Conservation (phyloP, 2,329 filamentous ascomycete genomes). For the Colletotrichum godetiae region DNA sequence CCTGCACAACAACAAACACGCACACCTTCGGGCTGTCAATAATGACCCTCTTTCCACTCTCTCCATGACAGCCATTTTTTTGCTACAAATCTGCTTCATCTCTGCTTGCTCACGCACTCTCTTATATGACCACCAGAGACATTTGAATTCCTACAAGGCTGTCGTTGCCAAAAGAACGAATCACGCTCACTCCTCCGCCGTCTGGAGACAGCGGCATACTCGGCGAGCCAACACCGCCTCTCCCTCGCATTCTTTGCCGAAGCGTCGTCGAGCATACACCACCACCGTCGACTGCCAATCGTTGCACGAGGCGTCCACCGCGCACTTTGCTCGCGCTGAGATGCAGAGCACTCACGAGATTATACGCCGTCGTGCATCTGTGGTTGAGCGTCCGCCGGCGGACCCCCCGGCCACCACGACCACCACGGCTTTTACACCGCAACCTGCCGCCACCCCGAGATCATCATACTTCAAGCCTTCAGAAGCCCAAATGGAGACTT, state of each 20-base stretch:
- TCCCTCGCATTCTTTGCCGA: conserved; percentile 50
- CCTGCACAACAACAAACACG: conserved; percentile 30
- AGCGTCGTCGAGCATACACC: conserved; percentile 45
- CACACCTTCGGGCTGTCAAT: conserved; percentile 31
- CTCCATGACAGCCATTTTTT: conserved; percentile 59
- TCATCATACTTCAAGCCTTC: conserved; percentile 18
- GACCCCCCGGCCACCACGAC: conserved; percentile 38
- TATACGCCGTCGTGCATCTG: conserved; percentile 51
- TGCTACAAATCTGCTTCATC: conserved; percentile 59
- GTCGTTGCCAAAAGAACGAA: conserved; percentile 56
- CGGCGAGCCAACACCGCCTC: conserved; percentile 48
- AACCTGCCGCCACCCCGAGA: conserved; percentile 18
- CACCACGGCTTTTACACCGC: conserved; percentile 32
- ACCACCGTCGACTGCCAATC: conserved; percentile 45
- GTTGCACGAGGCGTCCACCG: conserved; percentile 42
- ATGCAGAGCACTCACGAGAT: conserved; percentile 47
- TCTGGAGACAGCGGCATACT: conserved; percentile 50
- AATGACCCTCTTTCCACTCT: conserved; percentile 38
- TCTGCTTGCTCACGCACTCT: conserved; percentile 58
- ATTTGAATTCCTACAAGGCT: conserved; percentile 55
- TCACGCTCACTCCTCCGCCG: conserved; percentile 46
- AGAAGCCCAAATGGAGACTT: conserved; percentile 24
- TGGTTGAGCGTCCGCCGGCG: conserved; percentile 48
- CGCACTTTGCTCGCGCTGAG: conserved; percentile 38
- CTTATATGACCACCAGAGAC: conserved; percentile 55